Base-by-base conservation (phyloP, 345 rosid species). In the Eutrema yunnanense region DNA sequence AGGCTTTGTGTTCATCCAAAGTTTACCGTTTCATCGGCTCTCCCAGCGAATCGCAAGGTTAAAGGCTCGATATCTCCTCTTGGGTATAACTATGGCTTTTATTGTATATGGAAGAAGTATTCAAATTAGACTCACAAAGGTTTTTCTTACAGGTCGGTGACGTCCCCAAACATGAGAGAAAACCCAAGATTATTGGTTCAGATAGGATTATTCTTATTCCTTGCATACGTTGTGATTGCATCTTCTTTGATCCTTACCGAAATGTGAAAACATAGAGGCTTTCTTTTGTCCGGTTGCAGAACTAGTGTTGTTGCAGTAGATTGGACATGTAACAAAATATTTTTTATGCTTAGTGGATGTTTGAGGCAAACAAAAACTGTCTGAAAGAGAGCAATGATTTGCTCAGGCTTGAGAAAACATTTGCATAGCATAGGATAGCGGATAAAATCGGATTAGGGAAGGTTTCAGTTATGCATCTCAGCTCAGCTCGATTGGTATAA, bases 141-240 rank as follows among this genome's bases (percentile, higher is more conserved):
- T 33, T 22, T 40, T 12, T 34, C 73, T 75, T 71, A 59, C 90
- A 95, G 98, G 90, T 88, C 99, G 16, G 99, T 96, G 62, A 86
- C 99, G 36, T 92, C 98, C 14, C 99, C 99, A 38, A 96, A 96
- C 88, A 86, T 96, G 98, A 87, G 98, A 78, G 99, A 92, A 81
- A 96, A 92, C 78, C 99, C 98, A 32, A 90, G 89, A 81, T 82
- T 92, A 66, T 83, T 90, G 64, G 74, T 90, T 66, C 99, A 96
- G 74, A 86, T 92, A 73, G 98, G 91, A 57, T 69, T 92, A 59
- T 96, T 92, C 86, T 71, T 90, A 78, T 92, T 92, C 66, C 85
- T 96, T 67, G 99, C 97, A 1, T 96, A 90, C 73, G 95, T 87
- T 70, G 95, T 96, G 75, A 96, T 96, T 79, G 87, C 90, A 76